These are phyloP conservation scores for Mucor saturninus DNA, from an alignment of 371 early-diverging fungal species.

Conservation along the genomic window DNA sequence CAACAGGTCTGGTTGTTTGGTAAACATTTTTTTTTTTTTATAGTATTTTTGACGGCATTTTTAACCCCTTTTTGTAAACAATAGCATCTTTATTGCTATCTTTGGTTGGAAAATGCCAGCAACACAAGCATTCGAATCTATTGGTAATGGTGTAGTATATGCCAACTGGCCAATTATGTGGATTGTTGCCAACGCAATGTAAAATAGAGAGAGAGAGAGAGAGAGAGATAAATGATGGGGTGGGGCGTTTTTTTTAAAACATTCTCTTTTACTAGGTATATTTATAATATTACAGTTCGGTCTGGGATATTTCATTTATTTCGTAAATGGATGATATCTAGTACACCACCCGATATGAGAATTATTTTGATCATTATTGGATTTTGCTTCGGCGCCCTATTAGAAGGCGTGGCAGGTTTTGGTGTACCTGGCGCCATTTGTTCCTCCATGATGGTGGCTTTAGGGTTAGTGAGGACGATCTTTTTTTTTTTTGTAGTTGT, in stretches of 20 bases:
- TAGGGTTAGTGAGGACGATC: constrained; percentile 32
- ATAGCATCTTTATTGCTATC: constrained; percentile 49
- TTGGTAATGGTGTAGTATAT: constrained; percentile 48
- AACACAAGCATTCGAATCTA: constrained; percentile 40
- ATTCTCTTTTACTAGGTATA: constrained; percentile 29
- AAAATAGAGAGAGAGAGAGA: constrained; percentile 2
- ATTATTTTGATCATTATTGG: constrained; percentile 44
- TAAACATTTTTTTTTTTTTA: constrained; percentile 15
- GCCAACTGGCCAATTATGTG: constrained; percentile 60
- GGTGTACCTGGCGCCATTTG: constrained; percentile 56
- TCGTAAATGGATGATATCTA: constrained; percentile 49
- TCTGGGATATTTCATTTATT: constrained; percentile 48
- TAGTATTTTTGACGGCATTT: not conserved
- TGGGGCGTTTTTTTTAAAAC: not conserved
- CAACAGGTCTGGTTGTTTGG: constrained; percentile 43
- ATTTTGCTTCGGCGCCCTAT: constrained; percentile 43
- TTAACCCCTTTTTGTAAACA: not conserved
- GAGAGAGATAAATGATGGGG: not conserved
- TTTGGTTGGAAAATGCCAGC: constrained; percentile 58
- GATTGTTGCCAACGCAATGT: constrained; percentile 53
- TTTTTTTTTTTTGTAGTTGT: not conserved
- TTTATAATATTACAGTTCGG: constrained; percentile 45
- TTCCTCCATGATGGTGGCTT: constrained; percentile 47
- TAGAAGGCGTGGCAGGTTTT: constrained; percentile 54
- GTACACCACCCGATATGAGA: constrained; percentile 47